These are phyloP conservation scores for Aspergillus awamori DNA, from an alignment of 2,329 filamentous ascomycete species.

Conservation along the genomic window DNA sequence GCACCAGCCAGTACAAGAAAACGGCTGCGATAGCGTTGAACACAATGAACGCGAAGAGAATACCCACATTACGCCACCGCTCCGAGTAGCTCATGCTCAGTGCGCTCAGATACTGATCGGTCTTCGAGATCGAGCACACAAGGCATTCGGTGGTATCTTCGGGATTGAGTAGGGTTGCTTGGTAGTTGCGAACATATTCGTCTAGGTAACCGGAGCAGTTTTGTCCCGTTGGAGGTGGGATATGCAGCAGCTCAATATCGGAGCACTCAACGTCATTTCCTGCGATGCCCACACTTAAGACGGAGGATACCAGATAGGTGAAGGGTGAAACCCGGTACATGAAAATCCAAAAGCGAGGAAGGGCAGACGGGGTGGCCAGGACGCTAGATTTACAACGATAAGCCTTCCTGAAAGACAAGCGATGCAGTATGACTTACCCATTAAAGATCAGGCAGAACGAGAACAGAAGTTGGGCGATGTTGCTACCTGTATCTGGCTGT, in stretches of 20 bases:
- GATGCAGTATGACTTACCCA: constrained; percentile 26
- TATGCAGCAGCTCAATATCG: constrained; percentile 36
- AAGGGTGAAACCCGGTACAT: constrained; percentile 72
- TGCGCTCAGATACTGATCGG: constrained; percentile 56
- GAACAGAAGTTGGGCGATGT: constrained; percentile 61
- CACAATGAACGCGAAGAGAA: constrained; percentile 56
- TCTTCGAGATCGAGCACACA: constrained; percentile 44
- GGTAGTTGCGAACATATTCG: constrained; percentile 54
- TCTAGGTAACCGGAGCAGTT: constrained; percentile 67
- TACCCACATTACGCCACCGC: constrained; percentile 59
- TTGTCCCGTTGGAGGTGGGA: constrained; percentile 58
- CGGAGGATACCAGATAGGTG: constrained; percentile 59
- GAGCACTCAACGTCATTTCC: constrained; percentile 37
- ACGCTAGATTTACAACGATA: constrained; percentile 49
- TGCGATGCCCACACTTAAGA: constrained; percentile 40
- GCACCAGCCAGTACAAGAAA: constrained; percentile 56
- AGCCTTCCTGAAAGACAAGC: not conserved
- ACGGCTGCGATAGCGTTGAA: constrained; percentile 56
- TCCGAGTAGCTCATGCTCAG: constrained; percentile 49
- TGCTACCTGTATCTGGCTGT: constrained; percentile 66
- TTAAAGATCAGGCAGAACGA: constrained; percentile 63
- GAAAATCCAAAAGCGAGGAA: constrained; percentile 76
- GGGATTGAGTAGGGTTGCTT: constrained; percentile 66
- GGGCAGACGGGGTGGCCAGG: constrained; percentile 58
- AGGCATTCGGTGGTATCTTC: constrained; percentile 61